Evolutionary conservation across 176 grass and related monocot species (phyloP).

Genomic region (Miscanthus lutarioriparius): DNA sequence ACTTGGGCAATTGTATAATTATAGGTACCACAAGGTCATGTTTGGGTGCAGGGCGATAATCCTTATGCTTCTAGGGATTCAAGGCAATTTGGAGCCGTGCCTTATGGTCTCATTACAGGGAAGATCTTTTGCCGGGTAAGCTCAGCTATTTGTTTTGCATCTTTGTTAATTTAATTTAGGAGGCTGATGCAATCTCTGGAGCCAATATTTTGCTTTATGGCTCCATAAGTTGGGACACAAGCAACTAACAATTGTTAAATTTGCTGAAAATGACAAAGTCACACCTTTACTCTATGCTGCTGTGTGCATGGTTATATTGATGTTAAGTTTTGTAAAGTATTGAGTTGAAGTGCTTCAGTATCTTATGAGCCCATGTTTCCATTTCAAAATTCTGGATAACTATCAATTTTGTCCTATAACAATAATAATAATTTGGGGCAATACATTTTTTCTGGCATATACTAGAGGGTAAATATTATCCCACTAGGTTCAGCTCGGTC

Average conservation of each 20-base stretch:
- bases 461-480: neutral
- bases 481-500: neutral
- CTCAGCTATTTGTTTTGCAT: neutral
- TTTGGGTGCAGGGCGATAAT: conserved; percentile 96
- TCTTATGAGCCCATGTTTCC: neutral
- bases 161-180: neutral
- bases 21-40: conserved; percentile 78
- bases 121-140: conserved; percentile 70
- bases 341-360: neutral
- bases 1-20: conserved; percentile 13
- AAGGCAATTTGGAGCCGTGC: conserved; percentile 71
- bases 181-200: neutral
- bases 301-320: neutral
- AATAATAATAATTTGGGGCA: neutral
- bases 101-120: conserved; percentile 72
- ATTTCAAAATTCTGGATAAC: neutral
- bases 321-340: neutral
- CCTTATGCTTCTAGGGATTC: conserved; percentile 70
- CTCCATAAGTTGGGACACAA: neutral
- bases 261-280: neutral
- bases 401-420: neutral
- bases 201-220: neutral
- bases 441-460: neutral
- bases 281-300: neutral
- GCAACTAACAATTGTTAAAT: neutral